A percentile compares a stretch with the other conserved stretches of the same genome.
These are phyloP conservation scores for Potentilla sterilis DNA, from an alignment of 306 rosid genomes.

Conservation along the genomic window DNA sequence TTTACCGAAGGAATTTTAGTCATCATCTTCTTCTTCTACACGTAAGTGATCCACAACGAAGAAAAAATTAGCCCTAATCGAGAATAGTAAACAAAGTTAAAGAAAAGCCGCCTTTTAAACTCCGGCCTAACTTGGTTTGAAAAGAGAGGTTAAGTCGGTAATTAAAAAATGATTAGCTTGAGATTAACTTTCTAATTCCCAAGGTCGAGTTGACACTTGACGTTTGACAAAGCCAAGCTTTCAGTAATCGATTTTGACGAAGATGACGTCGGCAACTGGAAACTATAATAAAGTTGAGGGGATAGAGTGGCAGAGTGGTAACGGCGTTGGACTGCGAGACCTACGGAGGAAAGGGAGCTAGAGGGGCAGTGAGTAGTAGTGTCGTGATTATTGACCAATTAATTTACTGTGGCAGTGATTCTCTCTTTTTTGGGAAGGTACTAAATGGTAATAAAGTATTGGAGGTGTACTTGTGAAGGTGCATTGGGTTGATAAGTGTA, in stretches of 20 bases:
- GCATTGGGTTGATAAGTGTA: not conserved
- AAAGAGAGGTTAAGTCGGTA: not conserved
- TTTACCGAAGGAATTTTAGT: not conserved
- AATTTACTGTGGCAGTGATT: not conserved
- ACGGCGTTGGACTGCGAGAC: conserved; percentile 25
- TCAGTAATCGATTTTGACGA: conserved; percentile 2
- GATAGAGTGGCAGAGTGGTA: not conserved
- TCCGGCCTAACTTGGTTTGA: conserved; percentile 28
- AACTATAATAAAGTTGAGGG: not conserved
- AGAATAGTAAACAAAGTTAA: not conserved
- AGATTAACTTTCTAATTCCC: conserved; percentile 12
- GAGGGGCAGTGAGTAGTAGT: conserved; percentile 6
- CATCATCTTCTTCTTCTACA: conserved; percentile 6
- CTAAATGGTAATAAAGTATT: not conserved
- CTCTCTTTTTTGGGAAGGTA: not conserved
- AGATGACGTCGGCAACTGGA: conserved; percentile 37
- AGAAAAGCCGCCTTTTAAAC: not conserved
- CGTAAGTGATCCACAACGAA: conserved; percentile 22
- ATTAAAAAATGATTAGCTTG: conserved; percentile 30
- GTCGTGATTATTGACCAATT: conserved; percentile 43
- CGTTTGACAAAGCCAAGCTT: conserved; percentile 17
- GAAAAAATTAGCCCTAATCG: conserved; percentile 8
- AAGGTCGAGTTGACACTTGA: conserved; percentile 29
- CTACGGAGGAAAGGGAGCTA: not conserved
- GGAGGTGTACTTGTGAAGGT: not conserved